These are phyloP conservation scores for Backusella psychrophila DNA, from an alignment of 192 early-diverging fungal species.

Conservation along the genomic window DNA sequence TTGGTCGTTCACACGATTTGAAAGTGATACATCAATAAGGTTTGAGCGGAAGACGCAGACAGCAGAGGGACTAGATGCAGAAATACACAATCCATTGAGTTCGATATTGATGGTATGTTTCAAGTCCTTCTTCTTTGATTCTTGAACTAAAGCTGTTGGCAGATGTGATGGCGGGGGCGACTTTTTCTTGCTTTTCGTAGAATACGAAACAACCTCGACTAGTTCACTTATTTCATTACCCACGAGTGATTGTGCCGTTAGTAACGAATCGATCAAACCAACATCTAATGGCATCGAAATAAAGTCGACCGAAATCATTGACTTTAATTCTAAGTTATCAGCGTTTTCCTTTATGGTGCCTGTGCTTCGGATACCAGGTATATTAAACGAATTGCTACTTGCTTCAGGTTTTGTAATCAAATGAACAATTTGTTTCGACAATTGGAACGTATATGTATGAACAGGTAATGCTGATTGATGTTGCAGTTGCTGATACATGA, in stretches of 20 bases:
- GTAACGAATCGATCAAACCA: conserved; percentile 73
- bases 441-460: conserved; percentile 44
- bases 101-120: conserved; percentile 57
- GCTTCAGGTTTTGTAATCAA: conserved; percentile 38
- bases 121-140: neutral
- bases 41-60: conserved; percentile 63
- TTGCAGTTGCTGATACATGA: conserved; percentile 46
- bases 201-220: conserved; percentile 55
- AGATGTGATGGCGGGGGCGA: neutral
- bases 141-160: neutral
- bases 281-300: conserved; percentile 56
- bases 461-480: conserved; percentile 29
- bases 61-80: conserved; percentile 59
- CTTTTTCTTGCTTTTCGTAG: conserved; percentile 23
- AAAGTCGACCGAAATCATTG: conserved; percentile 51
- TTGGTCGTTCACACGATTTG: conserved; percentile 36
- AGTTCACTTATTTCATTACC: conserved; percentile 76
- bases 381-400: conserved; percentile 45
- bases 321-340: conserved; percentile 42
- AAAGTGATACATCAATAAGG: conserved; percentile 54
- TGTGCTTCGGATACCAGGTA: conserved; percentile 54
- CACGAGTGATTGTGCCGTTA: conserved; percentile 73
- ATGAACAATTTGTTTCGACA: conserved; percentile 53
- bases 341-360: conserved; percentile 41
- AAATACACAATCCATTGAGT: conserved; percentile 56